Percentiles rank a stretch among this genome's conserved stretches.
phyloP scores from a whole-genome alignment of 1,139 yeast genomes.

The Taphrina confusa region DNA sequence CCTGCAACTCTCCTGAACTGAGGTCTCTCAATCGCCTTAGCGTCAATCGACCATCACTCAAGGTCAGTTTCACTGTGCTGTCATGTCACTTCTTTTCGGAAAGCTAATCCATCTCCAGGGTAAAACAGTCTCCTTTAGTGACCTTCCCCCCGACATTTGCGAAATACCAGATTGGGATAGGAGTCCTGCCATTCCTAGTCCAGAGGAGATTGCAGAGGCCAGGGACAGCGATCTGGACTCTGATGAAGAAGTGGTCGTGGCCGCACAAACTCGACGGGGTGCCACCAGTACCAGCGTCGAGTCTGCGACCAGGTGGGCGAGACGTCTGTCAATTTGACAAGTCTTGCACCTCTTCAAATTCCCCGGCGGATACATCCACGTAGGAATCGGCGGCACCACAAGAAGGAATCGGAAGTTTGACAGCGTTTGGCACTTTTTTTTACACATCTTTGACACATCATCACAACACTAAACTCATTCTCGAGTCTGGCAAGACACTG shows the following conservation, averaged over 20 bases:
- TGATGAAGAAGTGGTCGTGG: slow-evolving; percentile 1
- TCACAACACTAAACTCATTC: background rate
- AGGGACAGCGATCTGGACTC: slow-evolving; percentile 10
- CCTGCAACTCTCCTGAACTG: slow-evolving; percentile 1
- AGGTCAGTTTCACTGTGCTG: background rate
- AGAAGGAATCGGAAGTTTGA: background rate
- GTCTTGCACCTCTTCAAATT: too few species aligned
- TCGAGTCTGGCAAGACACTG: too few species aligned
- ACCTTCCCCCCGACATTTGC: slow-evolving; percentile 20
- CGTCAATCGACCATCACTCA: slow-evolving; percentile 4
- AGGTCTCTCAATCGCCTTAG: background rate
- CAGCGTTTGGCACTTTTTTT: background rate
- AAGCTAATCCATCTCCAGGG: background rate
- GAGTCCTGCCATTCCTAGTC: slow-evolving; percentile 23
- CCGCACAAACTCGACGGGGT: background rate
- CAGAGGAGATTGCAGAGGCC: slow-evolving; percentile 22
- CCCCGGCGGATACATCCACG: background rate
- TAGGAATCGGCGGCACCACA: background rate
- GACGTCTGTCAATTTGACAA: slow-evolving; percentile 9
- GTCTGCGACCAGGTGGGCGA: slow-evolving; percentile 17
- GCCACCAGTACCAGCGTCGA: slow-evolving; percentile 9
- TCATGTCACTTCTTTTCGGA: background rate
- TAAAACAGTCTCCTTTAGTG: slow-evolving; percentile 29
- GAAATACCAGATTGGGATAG: slow-evolving; percentile 32
- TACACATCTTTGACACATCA: background rate